Percentiles rank a stretch among this genome's conserved stretches.
phyloP scores from a whole-genome alignment of 805 yeast genomes.

The Kuraishia molischiana region DNA sequence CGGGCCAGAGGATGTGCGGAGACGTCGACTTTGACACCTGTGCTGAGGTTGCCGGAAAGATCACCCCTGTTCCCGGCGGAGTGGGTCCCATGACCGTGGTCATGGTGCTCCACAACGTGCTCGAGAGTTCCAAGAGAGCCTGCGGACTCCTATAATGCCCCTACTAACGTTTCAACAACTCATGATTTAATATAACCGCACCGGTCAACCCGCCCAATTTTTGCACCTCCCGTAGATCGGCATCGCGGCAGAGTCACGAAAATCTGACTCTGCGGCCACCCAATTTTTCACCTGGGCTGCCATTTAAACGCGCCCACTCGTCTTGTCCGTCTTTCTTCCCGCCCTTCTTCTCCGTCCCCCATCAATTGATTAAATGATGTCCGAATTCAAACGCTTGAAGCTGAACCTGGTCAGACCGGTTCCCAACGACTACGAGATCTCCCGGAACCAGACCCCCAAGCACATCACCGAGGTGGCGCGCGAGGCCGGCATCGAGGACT shows the following conservation, averaged over 20 bases:
- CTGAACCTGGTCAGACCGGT: constrained; percentile 52
- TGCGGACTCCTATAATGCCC: constrained; percentile 1
- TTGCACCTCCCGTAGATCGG: too few species aligned
- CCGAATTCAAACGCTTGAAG: constrained; percentile 26
- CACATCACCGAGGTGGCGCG: constrained; percentile 63
- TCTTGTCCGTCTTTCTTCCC: neutral
- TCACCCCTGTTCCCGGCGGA: constrained; percentile 98
- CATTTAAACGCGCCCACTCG: neutral
- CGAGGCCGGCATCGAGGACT: constrained; percentile 71
- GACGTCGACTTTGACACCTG: constrained; percentile 82
- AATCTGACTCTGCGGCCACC: neutral
- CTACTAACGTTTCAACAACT: constrained; percentile 1
- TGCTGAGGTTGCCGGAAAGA: constrained; percentile 46
- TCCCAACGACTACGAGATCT: constrained; percentile 86
- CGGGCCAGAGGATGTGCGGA: constrained; percentile 84
- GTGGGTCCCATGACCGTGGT: constrained; percentile 99
- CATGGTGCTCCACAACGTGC: constrained; percentile 80
- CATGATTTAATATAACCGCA: too few species aligned
- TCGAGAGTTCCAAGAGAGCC: constrained; percentile 52
- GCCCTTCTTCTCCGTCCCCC: neutral
- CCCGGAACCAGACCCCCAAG: constrained; percentile 84
- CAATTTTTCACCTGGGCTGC: neutral
- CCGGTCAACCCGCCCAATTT: too few species aligned
- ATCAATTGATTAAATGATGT: constrained; percentile 12
- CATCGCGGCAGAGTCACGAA: neutral